A percentile compares a stretch with the other conserved stretches of the same genome.
These are phyloP conservation scores for Acorus calamus DNA, from an alignment of 106 monocot species.

Conservation along the genomic window DNA sequence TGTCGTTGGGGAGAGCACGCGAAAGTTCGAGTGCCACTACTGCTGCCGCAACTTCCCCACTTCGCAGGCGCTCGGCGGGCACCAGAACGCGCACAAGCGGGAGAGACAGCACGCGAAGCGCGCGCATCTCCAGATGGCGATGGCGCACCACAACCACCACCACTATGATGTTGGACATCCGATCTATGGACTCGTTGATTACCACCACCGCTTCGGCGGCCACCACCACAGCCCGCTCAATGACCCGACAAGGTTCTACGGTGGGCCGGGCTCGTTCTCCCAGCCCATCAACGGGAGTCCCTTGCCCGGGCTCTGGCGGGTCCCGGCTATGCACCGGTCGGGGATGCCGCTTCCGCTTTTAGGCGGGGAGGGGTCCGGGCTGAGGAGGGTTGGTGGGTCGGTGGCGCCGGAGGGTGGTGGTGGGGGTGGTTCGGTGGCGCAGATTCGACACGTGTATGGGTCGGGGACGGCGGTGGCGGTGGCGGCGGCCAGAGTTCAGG, in stretches of 20 bases:
- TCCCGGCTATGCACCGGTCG: too few species aligned
- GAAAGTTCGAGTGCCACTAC: constrained; percentile 96
- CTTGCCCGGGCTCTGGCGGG: constrained; percentile 17
- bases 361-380: not conserved
- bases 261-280: constrained; percentile 6
- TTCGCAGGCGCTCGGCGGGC: constrained; percentile 87
- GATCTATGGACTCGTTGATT: constrained; percentile 17
- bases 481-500: constrained; percentile 9
- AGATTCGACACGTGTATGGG: not conserved
- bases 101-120: constrained; percentile 83
- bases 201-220: constrained; percentile 19
- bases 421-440: constrained; percentile 5
- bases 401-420: not conserved
- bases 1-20: not conserved
- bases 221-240: not conserved
- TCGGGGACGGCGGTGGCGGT: not conserved
- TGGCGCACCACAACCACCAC: constrained; percentile 39
- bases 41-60: constrained; percentile 93
- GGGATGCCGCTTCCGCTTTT: not conserved
- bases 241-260: constrained; percentile 4
- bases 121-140: constrained; percentile 58
- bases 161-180: constrained; percentile 6
- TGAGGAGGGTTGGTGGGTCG: not conserved
- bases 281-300: constrained; percentile 26
- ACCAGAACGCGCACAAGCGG: constrained; percentile 77